These are phyloP conservation scores for Pestalotiopsis fici DNA, from an alignment of 2,329 filamentous ascomycete genomes.

Conservation along the genomic window DNA sequence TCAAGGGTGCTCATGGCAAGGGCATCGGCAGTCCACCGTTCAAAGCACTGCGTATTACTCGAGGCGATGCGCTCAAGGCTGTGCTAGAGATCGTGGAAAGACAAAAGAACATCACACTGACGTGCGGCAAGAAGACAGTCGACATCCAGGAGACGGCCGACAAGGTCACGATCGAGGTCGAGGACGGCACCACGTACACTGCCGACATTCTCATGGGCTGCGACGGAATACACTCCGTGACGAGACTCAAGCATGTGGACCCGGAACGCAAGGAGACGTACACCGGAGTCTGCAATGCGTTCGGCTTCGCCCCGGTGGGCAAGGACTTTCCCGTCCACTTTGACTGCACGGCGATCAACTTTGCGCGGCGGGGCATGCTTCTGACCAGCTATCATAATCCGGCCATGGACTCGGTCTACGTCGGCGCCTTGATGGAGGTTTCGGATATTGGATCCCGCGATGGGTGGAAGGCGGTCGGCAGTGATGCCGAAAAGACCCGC, in stretches of 20 bases:
- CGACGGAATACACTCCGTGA: constrained; percentile 12
- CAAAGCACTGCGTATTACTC: constrained; percentile 12
- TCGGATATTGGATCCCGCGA: constrained; percentile 10
- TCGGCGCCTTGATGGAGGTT: constrained; percentile 10
- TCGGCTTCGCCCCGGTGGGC: background rate
- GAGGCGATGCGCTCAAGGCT: constrained; percentile 11
- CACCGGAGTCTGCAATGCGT: constrained; percentile 12
- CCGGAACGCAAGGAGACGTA: constrained; percentile 9
- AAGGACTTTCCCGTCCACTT: constrained; percentile 9
- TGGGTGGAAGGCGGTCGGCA: constrained; percentile 12
- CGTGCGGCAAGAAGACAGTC: constrained; percentile 8
- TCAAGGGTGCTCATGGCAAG: constrained; percentile 7
- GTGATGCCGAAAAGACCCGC: constrained; percentile 9
- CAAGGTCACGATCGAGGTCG: constrained; percentile 5
- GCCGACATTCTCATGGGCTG: constrained; percentile 12
- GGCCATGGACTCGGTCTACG: constrained; percentile 11
- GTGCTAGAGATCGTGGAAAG: constrained; percentile 9
- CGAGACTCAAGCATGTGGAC: constrained; percentile 8
- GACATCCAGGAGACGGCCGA: constrained; percentile 6
- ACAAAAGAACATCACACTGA: constrained; percentile 4
- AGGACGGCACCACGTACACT: background rate
- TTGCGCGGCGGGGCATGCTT: constrained; percentile 7
- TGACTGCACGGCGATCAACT: constrained; percentile 11
- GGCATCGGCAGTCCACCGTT: constrained; percentile 9
- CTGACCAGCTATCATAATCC: constrained; percentile 11